A percentile compares a stretch with the other conserved stretches of the same genome.
Evolutionary conservation across 2,329 filamentous ascomycete species (phyloP).

Genomic region (Cryphonectria carpinicola): DNA sequence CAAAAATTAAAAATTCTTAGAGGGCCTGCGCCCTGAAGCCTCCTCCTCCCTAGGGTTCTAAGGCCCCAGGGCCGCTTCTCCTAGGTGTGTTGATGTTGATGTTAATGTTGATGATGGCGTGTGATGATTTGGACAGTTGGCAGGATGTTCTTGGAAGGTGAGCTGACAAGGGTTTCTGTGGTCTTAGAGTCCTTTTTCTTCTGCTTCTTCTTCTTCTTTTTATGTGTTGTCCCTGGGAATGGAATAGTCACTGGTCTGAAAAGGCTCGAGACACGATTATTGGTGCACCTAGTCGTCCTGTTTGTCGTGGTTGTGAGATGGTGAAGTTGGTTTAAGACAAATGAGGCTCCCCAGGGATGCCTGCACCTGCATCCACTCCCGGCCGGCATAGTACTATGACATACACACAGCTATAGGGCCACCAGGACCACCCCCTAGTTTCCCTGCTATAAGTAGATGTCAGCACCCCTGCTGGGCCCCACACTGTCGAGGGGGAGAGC

Average conservation of each 20-base stretch:
- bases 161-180: too few relatives aligned
- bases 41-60: neutral
- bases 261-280: too few relatives aligned
- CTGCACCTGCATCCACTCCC: conserved; percentile 21
- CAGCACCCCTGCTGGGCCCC: neutral
- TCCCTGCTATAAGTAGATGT: neutral
- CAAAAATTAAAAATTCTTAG: neutral
- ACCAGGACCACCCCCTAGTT: neutral
- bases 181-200: too few relatives aligned
- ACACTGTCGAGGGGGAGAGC: neutral
- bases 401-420: neutral
- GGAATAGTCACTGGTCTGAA: neutral
- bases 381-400: conserved; percentile 15
- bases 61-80: neutral
- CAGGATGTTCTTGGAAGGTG: neutral
- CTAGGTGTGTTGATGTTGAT: neutral
- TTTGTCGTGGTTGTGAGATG: conserved; percentile 15
- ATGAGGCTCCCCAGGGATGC: conserved; percentile 25
- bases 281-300: neutral
- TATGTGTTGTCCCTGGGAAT: neutral
- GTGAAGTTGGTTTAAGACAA: conserved; percentile 24
- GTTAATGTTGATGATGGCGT: neutral
- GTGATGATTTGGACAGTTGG: conserved; percentile 21
- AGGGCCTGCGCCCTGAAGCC: neutral
- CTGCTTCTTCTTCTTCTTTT: neutral